phyloP scores from a whole-genome alignment of 768 basidiomycete species.

The Jaapia argillacea region DNA sequence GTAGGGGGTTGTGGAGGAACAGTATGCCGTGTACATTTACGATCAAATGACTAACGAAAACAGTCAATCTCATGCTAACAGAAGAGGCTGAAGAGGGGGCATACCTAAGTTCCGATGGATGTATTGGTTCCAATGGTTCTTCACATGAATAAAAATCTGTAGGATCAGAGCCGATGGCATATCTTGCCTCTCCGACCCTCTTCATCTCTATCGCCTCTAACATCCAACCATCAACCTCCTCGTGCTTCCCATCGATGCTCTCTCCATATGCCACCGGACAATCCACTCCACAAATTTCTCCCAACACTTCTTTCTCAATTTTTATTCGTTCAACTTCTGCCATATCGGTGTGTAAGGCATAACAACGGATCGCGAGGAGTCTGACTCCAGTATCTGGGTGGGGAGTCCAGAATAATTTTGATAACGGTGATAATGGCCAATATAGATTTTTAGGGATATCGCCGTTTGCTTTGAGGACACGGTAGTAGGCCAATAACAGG shows the following conservation, averaged over 20 bases:
- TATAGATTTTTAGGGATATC: constrained; percentile 47
- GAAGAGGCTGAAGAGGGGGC: constrained; percentile 9
- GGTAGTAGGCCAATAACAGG: constrained; percentile 71
- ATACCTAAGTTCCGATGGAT: constrained; percentile 46
- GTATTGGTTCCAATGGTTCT: constrained; percentile 24
- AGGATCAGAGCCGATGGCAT: constrained; percentile 27
- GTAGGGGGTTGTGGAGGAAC: constrained; percentile 40
- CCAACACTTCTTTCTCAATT: constrained; percentile 52
- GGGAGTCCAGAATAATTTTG: constrained; percentile 32
- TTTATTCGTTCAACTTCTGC: constrained; percentile 64
- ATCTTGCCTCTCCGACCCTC: constrained; percentile 43
- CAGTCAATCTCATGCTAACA: constrained; percentile 7
- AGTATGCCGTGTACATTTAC: constrained; percentile 59
- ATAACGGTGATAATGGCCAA: constrained; percentile 46
- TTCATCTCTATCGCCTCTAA: constrained; percentile 61
- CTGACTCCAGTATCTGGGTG: constrained; percentile 56
- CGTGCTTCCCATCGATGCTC: constrained; percentile 33
- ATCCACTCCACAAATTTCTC: constrained; percentile 47
- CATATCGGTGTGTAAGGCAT: constrained; percentile 69
- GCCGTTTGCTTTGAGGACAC: constrained; percentile 67
- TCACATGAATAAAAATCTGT: constrained; percentile 38
- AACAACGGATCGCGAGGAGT: constrained; percentile 68
- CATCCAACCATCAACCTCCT: constrained; percentile 70
- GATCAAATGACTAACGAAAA: constrained; percentile 38
- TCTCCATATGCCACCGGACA: constrained; percentile 50